A percentile compares a stretch with the other conserved stretches of the same genome.
phyloP scores from a whole-genome alignment of 768 basidiomycete genomes.

The Megacollybia marginata region DNA sequence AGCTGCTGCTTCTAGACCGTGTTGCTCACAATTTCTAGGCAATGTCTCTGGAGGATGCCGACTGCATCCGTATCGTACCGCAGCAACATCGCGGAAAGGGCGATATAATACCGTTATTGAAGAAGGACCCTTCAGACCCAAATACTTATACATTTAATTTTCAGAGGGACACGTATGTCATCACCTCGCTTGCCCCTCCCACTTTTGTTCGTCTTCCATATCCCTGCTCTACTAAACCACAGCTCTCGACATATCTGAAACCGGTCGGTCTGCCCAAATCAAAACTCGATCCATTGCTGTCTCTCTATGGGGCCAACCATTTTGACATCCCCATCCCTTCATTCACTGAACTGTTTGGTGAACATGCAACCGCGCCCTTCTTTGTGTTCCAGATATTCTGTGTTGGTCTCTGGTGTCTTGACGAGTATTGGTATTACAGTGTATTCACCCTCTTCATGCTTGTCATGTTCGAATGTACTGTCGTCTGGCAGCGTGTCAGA shows the following conservation, averaged over 20 bases:
- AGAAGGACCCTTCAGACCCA: slow-evolving; percentile 49
- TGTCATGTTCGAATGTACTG: slow-evolving; percentile 96
- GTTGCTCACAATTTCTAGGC: slow-evolving; percentile 32
- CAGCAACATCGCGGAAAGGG: slow-evolving; percentile 78
- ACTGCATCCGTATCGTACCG: slow-evolving; percentile 77
- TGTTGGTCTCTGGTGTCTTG: slow-evolving; percentile 93
- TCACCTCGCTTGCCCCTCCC: slow-evolving; percentile 45
- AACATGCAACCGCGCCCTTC: slow-evolving; percentile 98
- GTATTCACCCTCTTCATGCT: slow-evolving; percentile 99
- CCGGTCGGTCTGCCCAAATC: slow-evolving; percentile 47
- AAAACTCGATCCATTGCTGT: slow-evolving; percentile 42
- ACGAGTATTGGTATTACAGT: slow-evolving; percentile 99
- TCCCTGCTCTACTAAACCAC: slow-evolving; percentile 67
- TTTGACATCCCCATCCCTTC: slow-evolving; percentile 97
- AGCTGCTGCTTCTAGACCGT: not conserved
- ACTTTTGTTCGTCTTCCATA: slow-evolving; percentile 82
- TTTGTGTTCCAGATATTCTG: slow-evolving; percentile 99
- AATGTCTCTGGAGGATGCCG: slow-evolving; percentile 58
- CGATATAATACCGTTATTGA: slow-evolving; percentile 75
- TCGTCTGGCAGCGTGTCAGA: slow-evolving; percentile 96
- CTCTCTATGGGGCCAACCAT: slow-evolving; percentile 86
- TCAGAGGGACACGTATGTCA: slow-evolving; percentile 88
- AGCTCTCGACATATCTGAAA: slow-evolving; percentile 56
- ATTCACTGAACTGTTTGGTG: slow-evolving; percentile 84
- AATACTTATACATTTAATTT: slow-evolving; percentile 84